Evolutionary conservation across 148 eudicot species (phyloP).

Genomic region (Limonium bicolor): DNA sequence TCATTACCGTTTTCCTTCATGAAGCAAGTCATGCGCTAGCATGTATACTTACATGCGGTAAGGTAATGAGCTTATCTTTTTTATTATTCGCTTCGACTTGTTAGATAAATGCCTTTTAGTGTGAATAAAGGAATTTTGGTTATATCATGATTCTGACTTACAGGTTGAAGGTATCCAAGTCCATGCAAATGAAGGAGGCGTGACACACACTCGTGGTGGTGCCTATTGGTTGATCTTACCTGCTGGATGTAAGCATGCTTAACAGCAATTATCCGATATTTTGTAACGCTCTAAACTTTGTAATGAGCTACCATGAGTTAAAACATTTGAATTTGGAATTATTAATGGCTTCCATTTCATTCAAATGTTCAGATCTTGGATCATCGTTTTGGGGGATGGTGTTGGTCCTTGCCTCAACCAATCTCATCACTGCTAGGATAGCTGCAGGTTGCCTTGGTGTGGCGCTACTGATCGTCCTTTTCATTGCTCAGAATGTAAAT

Average conservation of each 20-base stretch:
- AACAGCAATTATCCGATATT: no score
- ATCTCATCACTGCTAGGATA: constrained; percentile 67
- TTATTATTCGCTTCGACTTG: no score
- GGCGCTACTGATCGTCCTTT: constrained; percentile 71
- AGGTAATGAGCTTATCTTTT: constrained; percentile 21
- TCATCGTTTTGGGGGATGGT: constrained; percentile 99
- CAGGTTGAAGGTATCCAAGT: constrained; percentile 91
- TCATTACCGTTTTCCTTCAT: constrained; percentile 83
- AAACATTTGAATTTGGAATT: no score
- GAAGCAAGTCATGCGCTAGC: constrained; percentile 92
- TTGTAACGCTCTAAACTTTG: no score
- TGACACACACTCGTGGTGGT: constrained; percentile 81
- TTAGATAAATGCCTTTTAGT: no score
- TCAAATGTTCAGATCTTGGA: constrained; percentile 63
- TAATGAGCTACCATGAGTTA: no score
- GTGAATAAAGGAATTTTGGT: no score
- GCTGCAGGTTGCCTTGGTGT: constrained; percentile 92
- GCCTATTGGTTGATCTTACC: constrained; percentile 84
- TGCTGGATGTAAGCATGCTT: constrained; percentile 93
- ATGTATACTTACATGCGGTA: constrained; percentile 70
- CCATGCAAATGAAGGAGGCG: constrained; percentile 87
- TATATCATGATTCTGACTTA: constrained; percentile 9
- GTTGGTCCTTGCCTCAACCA: constrained; percentile 87
- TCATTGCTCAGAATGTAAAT: constrained; percentile 81
- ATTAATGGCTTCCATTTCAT: constrained; percentile 1